phyloP scores from a whole-genome alignment of 2,329 filamentous ascomycete genomes.

The Colletotrichum neosansevieriae region DNA sequence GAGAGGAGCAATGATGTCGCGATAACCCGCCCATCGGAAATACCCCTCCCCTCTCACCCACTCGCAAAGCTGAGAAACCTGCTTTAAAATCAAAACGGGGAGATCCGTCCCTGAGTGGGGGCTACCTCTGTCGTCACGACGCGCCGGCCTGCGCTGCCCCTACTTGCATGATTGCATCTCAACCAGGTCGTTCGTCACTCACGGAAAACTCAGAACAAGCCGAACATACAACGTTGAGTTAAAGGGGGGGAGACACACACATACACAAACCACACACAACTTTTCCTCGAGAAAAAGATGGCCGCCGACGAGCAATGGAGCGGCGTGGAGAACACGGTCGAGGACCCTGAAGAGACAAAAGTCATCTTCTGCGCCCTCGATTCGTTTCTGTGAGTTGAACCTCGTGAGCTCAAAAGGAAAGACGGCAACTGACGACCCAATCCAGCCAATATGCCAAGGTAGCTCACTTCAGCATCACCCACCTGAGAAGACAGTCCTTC shows the following conservation, averaged over 20 bases:
- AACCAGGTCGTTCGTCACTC: too few relatives aligned
- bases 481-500: constrained; percentile 90
- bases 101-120: neutral
- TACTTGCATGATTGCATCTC: constrained; percentile 20
- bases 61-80: too few relatives aligned
- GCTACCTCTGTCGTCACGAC: constrained; percentile 5
- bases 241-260: neutral
- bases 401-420: neutral
- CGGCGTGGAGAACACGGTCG: constrained; percentile 73
- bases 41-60: neutral
- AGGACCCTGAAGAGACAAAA: constrained; percentile 82
- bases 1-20: constrained; percentile 11
- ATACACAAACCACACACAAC: neutral
- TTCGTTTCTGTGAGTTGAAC: constrained; percentile 82
- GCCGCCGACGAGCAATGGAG: constrained; percentile 63
- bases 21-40: neutral
- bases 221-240: neutral
- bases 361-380: constrained; percentile 87
- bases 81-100: too few relatives aligned
- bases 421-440: neutral
- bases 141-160: constrained; percentile 10
- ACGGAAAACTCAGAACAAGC: too few relatives aligned
- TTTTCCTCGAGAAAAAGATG: constrained; percentile 36
- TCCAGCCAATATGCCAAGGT: constrained; percentile 84
- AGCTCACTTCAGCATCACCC: constrained; percentile 91